Conservation (phyloP, 83 land plant genomes). For the Picea abies region DNA sequence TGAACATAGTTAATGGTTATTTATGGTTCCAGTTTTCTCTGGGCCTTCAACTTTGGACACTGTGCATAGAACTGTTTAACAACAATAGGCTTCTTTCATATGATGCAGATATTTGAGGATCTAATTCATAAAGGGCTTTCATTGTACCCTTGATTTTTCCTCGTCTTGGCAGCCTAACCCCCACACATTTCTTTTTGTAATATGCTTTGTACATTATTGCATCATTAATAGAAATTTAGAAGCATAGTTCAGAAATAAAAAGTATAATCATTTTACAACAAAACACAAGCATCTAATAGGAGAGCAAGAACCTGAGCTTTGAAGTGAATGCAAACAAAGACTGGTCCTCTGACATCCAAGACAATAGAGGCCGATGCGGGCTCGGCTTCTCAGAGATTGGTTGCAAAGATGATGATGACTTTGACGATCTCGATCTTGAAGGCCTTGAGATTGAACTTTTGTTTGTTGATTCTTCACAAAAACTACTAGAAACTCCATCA, state of each 20-base stretch:
- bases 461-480: neutral
- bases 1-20: too few relatives aligned
- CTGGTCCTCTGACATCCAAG: conserved; percentile 1
- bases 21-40: too few relatives aligned
- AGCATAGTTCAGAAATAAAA: neutral
- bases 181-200: too few relatives aligned
- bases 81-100: too few relatives aligned
- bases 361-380: neutral
- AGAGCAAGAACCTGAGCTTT: neutral
- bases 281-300: neutral
- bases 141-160: too few relatives aligned
- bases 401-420: neutral
- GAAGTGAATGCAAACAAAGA: conserved; percentile 9
- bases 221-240: too few relatives aligned
- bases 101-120: too few relatives aligned
- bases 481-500: neutral
- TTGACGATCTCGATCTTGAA: conserved; percentile 5
- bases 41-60: too few relatives aligned
- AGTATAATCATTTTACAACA: neutral
- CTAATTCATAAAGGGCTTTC: too few relatives aligned
- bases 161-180: too few relatives aligned
- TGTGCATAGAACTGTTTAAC: too few relatives aligned
- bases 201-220: too few relatives aligned
- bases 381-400: neutral
- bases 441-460: conserved; percentile 6